Evolutionary conservation across 495 filamentous ascomycete species (phyloP), one percentile per base, ranked within the genome.

Genomic region (Tuber brumale): DNA sequence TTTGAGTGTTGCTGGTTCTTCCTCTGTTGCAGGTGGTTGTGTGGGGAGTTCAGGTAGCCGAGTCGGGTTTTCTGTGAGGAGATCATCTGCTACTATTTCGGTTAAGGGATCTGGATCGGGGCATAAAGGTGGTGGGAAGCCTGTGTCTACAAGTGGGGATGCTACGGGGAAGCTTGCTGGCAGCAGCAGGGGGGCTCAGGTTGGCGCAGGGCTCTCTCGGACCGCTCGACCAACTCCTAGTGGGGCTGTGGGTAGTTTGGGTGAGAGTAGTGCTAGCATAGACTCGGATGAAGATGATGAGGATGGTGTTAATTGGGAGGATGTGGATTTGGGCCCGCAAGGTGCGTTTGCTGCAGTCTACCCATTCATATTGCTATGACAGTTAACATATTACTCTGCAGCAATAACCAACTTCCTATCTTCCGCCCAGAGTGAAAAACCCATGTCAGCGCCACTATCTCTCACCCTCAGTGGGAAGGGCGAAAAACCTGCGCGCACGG

Each of bases 241-340:
- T 31, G 72, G 51, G 51, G 51, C 45, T 2, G 76, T 75, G 48
- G 79, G 72, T 51, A 39, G 74, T 43, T 76, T 41, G 27, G 61
- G 71, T 14, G 77, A 81, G 79, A 76, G 73, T 18, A 39, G 71
- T 35, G 2, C 27, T 35, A 8, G 2, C 27, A 12, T 0, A 16
- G 44, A 71, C 19, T 82, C 85, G 72, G 79, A 76, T 23, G 80
- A 31, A 31, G 51, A 16, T 2, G 51, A 89, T 31, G 91, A 90
- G 61, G 90, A 88, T 74, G 90, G 93, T 73, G 84, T 89, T 75
- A 90, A 91, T 61, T 94, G 91, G 89, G 92, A 94, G 84, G 90
- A 92, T 77, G 88, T 93, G 8, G 87, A 88, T 74, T 83, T 91
- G 35, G 77, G 81, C 35, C 73, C 74, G 72, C 74, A 81, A 74